Percentiles rank a stretch among this genome's conserved stretches.
These are phyloP conservation scores for Populus ilicifolia DNA, from an alignment of 345 rosid species.

Conservation along the genomic window DNA sequence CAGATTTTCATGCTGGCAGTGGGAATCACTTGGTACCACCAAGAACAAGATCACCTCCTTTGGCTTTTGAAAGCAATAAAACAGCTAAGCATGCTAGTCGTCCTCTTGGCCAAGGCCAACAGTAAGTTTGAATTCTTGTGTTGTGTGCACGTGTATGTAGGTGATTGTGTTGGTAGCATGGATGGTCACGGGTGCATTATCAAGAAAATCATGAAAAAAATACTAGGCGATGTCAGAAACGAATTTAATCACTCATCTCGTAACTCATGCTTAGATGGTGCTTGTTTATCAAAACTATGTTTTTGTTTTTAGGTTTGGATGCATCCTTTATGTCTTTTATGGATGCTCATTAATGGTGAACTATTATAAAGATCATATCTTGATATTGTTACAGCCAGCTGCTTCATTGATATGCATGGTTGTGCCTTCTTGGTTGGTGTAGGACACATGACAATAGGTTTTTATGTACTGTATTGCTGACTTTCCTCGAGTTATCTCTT, in stretches of 20 bases:
- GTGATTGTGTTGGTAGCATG: background rate
- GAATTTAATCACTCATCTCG: background rate
- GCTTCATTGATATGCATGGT: background rate
- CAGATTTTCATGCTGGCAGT: slow-evolving; percentile 21
- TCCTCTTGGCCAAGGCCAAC: slow-evolving; percentile 31
- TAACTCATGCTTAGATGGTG: background rate
- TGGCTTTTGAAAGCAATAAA: slow-evolving; percentile 27
- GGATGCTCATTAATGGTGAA: slow-evolving; percentile 1
- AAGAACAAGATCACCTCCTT: slow-evolving; percentile 28
- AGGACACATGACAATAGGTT: background rate
- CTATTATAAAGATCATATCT: background rate
- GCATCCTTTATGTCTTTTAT: background rate
- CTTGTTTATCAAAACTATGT: slow-evolving; percentile 1
- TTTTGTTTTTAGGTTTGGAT: slow-evolving; percentile 2
- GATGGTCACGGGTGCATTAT: background rate
- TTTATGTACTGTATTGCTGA: background rate
- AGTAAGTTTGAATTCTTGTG: slow-evolving; percentile 28
- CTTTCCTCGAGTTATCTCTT: background rate
- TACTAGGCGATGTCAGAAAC: background rate
- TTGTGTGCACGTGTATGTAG: background rate
- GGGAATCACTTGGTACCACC: slow-evolving; percentile 22
- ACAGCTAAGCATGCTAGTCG: slow-evolving; percentile 20
- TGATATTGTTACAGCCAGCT: background rate
- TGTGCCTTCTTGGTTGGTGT: background rate
- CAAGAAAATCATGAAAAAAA: background rate